Conservation (phyloP, 306 rosid species). For the Corylus avellana region DNA sequence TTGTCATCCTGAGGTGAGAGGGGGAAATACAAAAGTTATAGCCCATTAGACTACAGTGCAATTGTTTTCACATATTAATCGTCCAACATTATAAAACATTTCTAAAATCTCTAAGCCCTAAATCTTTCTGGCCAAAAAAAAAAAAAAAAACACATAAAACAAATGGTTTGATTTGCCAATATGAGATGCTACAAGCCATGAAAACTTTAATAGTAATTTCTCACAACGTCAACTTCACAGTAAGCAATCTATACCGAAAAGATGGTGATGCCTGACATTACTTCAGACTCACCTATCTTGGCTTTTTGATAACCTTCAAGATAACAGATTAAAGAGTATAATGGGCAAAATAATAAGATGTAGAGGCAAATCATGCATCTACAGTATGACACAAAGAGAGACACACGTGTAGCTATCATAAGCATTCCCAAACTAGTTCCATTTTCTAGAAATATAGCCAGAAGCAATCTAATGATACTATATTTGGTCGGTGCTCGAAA, state of each 20-base stretch:
- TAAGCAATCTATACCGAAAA: not conserved
- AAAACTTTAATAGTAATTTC: not conserved
- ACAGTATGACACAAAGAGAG: too few relatives aligned
- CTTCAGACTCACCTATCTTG: not conserved
- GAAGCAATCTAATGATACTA: not conserved
- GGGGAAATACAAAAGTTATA: not conserved
- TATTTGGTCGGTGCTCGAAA: not conserved
- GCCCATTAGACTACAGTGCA: not conserved
- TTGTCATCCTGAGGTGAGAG: constrained; percentile 53
- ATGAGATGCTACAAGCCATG: not conserved
- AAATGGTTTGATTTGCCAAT: not conserved
- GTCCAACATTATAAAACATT: not conserved
- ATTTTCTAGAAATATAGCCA: not conserved
- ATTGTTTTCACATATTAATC: not conserved
- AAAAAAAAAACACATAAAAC: not conserved
- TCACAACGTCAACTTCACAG: not conserved
- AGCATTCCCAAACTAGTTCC: too few relatives aligned
- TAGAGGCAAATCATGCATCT: too few relatives aligned
- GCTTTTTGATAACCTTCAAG: not conserved
- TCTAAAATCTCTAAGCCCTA: not conserved
- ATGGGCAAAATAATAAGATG: not conserved
- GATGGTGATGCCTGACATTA: not conserved
- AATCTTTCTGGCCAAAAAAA: not conserved
- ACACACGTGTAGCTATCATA: too few relatives aligned
- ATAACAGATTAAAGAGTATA: not conserved